phyloP scores from a whole-genome alignment of 2,329 filamentous ascomycete genomes.

The Colletotrichum salicis region DNA sequence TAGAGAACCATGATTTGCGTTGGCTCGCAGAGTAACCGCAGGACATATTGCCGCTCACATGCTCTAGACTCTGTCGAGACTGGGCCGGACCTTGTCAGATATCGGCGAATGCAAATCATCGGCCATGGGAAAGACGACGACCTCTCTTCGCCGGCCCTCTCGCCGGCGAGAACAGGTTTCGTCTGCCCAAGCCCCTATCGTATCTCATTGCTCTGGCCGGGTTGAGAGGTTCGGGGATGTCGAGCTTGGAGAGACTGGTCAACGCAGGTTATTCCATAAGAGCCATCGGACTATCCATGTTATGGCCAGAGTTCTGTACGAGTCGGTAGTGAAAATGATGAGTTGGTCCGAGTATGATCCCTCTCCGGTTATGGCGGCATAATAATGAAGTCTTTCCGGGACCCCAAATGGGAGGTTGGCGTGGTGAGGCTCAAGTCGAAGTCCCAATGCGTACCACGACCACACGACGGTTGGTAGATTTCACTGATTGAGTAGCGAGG shows the following conservation, averaged over 20 bases:
- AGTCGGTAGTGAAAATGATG: neutral
- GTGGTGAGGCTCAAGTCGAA: neutral
- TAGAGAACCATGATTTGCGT: constrained; percentile 17
- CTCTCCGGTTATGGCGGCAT: neutral
- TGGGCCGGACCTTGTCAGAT: constrained; percentile 9
- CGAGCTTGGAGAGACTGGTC: neutral
- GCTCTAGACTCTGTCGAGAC: neutral
- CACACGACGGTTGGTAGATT: neutral
- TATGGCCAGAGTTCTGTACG: neutral
- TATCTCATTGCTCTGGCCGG: neutral
- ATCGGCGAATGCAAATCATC: neutral
- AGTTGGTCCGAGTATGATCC: neutral
- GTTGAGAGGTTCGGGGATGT: neutral
- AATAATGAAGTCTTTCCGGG: neutral
- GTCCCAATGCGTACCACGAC: neutral
- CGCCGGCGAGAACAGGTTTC: neutral
- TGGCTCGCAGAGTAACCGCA: constrained; percentile 8
- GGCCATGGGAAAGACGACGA: neutral
- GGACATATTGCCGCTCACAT: neutral
- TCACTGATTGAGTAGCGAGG: neutral
- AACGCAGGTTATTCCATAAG: neutral
- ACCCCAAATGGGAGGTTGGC: neutral
- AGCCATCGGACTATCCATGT: neutral
- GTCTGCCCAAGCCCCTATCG: neutral
- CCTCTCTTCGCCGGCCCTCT: neutral